A percentile compares a stretch with the other conserved stretches of the same genome.
These are phyloP conservation scores for Talaromyces sp. DNA, from an alignment of 2,329 filamentous ascomycete species.

Conservation along the genomic window DNA sequence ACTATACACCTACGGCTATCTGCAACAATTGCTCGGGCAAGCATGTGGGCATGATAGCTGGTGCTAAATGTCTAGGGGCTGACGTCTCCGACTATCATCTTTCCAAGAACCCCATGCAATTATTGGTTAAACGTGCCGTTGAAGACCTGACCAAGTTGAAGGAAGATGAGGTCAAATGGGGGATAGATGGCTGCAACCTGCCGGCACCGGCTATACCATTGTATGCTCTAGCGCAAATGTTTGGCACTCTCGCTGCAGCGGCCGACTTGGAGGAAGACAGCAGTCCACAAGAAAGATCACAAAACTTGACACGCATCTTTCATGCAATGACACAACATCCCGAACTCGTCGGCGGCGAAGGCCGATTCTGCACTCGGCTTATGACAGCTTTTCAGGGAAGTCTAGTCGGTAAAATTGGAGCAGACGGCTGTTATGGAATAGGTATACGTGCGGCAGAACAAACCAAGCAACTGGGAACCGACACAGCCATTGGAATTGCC, in stretches of 20 bases:
- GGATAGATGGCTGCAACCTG: conserved; percentile 49
- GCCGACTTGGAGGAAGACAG: conserved; percentile 13
- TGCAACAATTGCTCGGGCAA: conserved; percentile 52
- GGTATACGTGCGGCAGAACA: conserved; percentile 40
- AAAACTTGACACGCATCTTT: conserved; percentile 37
- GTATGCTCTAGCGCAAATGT: conserved; percentile 35
- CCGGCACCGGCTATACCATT: conserved; percentile 46
- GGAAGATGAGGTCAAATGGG: conserved; percentile 38
- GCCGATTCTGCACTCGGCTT: conserved; percentile 48
- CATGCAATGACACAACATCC: conserved; percentile 44
- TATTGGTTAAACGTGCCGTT: conserved; percentile 36
- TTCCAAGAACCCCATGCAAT: conserved; percentile 39
- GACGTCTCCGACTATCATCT: conserved; percentile 37
- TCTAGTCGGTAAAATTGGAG: conserved; percentile 49
- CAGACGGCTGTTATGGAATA: conserved; percentile 50
- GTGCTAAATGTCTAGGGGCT: conserved; percentile 37
- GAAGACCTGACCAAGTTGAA: conserved; percentile 35
- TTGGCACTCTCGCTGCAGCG: conserved; percentile 38
- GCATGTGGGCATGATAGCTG: conserved; percentile 49
- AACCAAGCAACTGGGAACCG: conserved; percentile 36
- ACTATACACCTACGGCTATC: conserved; percentile 37
- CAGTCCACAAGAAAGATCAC: conserved; percentile 21
- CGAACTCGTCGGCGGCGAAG: conserved; percentile 46
- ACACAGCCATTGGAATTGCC: conserved; percentile 43
- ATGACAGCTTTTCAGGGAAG: conserved; percentile 40